Evolutionary conservation across 257 asterid species (phyloP).

Genomic region (Salvia hispanica): DNA sequence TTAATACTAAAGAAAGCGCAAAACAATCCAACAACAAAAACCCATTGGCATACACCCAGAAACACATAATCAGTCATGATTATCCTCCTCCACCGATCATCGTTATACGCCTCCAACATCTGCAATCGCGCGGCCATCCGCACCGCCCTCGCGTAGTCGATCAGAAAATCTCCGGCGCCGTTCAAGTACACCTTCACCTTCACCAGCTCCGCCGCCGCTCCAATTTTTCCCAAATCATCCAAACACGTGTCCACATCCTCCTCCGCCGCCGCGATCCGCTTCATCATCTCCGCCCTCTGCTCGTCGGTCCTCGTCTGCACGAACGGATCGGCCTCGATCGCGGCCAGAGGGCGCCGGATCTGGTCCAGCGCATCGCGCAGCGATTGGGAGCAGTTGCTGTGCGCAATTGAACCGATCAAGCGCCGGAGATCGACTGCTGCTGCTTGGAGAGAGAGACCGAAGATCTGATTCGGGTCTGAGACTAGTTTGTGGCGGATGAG

Average conservation of each 20-base stretch:
- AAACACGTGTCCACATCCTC: slow-evolving; percentile 22
- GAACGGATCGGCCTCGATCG: slow-evolving; percentile 29
- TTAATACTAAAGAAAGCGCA: no score
- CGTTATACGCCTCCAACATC: background rate
- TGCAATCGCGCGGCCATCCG: background rate
- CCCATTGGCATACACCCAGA: slow-evolving; percentile 29
- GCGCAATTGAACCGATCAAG: background rate
- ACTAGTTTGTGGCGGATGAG: background rate
- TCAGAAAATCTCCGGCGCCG: slow-evolving; percentile 21
- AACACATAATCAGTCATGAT: background rate
- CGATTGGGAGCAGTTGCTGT: slow-evolving; percentile 17
- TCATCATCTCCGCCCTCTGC: slow-evolving; percentile 22
- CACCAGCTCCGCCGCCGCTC: slow-evolving; percentile 22
- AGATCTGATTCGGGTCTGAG: slow-evolving; percentile 29
- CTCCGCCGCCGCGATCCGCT: slow-evolving; percentile 22
- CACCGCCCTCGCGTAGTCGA: slow-evolving; percentile 1
- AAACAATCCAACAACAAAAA: slow-evolving; percentile 35
- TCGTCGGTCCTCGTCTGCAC: slow-evolving; percentile 15
- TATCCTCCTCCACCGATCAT: background rate
- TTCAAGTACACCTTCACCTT: slow-evolving; percentile 31
- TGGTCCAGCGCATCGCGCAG: slow-evolving; percentile 17
- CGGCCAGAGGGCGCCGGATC: slow-evolving; percentile 1
- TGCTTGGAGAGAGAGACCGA: slow-evolving; percentile 33
- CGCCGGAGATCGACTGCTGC: slow-evolving; percentile 7
- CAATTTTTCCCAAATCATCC: background rate